Evolutionary conservation across 805 yeast genomes (phyloP), one percentile per base, ranked within the genome.

Genomic region (Vanderwaltozyma verrucispora): DNA sequence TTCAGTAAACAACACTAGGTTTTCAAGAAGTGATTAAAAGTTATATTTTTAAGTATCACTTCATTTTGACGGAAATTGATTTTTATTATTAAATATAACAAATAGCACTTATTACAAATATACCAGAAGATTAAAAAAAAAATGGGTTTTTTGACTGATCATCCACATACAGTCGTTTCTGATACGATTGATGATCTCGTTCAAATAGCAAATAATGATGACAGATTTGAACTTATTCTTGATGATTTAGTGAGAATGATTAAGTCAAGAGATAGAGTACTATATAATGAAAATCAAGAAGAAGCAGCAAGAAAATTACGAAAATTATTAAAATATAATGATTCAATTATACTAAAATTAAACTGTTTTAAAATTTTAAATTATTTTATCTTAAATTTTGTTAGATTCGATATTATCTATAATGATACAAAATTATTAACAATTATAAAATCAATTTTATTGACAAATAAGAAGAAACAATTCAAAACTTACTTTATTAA

Each of bases 241-340:
- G 57, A 59, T 5, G 51, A 56, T 16, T 37, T 65, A 28, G 40
- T 65, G 7, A 53, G 56, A n/a, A 41, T 58, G 16, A 62, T 67
- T 19, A 51, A 54, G 28, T 66, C 74, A 5, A 60, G 65, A 18
- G 56, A 68, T 3, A 60, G 30, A 4, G 15, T 14, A 5, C 43
- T 40, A 21, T 51, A 49, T 20, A 39, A 43, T 4, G 41, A 42
- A 17, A 58, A 57, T 65, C 78, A 35, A 59, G 67, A 25, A 24
- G 99, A 92, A 56, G 89, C 94, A 2, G 96, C 96, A 0, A 68
- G 97, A 30, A 94, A 95, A 1, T 63, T 92, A 17, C 71, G 98
- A 35, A 92, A 92, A 67, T 77, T 78, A 51, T 63, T 92, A 53
- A 92, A 94, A 62, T 82, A 89, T 53, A 97, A 96, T n/a, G 52